Base-by-base conservation (phyloP, 352 stramenopile genomes). In the Pythium dissotocum region DNA sequence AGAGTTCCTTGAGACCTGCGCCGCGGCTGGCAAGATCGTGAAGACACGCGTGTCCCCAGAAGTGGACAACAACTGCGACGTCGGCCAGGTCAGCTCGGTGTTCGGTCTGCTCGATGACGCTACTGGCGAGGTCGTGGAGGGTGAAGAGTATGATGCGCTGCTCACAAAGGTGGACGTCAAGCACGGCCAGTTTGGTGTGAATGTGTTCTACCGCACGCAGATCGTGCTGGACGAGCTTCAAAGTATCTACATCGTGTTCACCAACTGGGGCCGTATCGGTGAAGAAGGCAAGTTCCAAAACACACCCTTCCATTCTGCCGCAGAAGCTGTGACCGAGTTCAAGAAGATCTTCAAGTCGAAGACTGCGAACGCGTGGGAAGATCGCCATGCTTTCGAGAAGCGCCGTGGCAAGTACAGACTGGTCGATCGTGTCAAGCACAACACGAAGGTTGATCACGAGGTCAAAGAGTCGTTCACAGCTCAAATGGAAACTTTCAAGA, bases 291-390 rank as follows among this genome's bases (percentile, higher is more conserved):
- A 93, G 56, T 91, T 85, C 59, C 84, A 91, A 66, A 89, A 91
- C 67, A 91, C 83, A 4, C 82, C 82, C 9, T 90, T 91, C 69
- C 76, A 80, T 33, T 70, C 75, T 9, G 67, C 75, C 26, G 61
- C 55, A 2, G 80, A 89, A 8, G 84, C 80, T 5, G 60, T 87
- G 24, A 58, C 24, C 13, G 84, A 93, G 65, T 93, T 93, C 69
- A 87, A 87, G 59, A 93, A 93, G 71, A 88, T 90, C 54, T 93
- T 93, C 63, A 71, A 74, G 1, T 76, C 76, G 24, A 93, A 93
- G 69, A 91, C 85, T 0, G 73, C 79, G 9, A 93, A 91, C 48
- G 66, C 75, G 9, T 93, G 83, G 78, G 71, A 85, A 14, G 69
- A 70, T 9, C 70, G 80, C 26, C 44, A 49, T 4, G 48, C 68